Conservation (phyloP, 179 eudicot genomes). For the Heliamphora pulchella region DNA sequence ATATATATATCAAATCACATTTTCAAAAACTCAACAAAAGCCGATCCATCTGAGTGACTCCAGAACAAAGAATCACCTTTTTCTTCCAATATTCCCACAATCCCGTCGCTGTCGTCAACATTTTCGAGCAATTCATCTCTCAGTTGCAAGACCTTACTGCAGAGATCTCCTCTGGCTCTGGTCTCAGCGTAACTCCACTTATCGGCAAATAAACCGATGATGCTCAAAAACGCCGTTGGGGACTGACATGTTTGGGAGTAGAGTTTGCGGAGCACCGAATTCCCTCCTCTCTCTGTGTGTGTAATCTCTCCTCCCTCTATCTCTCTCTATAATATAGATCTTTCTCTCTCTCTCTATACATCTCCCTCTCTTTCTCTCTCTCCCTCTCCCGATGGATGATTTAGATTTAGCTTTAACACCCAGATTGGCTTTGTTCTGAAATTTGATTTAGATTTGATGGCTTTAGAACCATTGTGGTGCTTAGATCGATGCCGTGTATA, state of each 20-base stretch:
- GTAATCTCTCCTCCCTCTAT: too few species aligned
- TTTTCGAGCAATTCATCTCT: conserved; percentile 18
- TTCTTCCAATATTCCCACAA: conserved; percentile 32
- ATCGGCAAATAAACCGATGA: conserved; percentile 13
- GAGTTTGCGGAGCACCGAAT: neutral
- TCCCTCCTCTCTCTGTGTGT: too few species aligned
- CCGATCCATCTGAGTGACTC: conserved; percentile 38
- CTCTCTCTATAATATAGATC: too few species aligned
- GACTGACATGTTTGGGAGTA: neutral
- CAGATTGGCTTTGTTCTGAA: too few species aligned
- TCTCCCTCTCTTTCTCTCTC: too few species aligned
- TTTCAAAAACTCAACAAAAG: conserved; percentile 53
- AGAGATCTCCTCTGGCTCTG: conserved; percentile 15
- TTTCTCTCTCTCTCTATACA: too few species aligned
- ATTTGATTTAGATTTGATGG: too few species aligned
- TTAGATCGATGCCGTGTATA: too few species aligned
- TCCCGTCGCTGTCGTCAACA: neutral
- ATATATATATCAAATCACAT: too few species aligned
- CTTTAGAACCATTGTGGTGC: too few species aligned
- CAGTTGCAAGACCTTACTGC: conserved; percentile 14
- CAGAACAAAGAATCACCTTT: conserved; percentile 37
- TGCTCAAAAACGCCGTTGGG: neutral
- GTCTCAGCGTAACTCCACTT: conserved; percentile 17
- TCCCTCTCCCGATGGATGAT: too few species aligned
- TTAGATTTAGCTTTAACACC: too few species aligned